Conservation (phyloP, 2,329 filamentous ascomycete species). For the Alternaria brassicae region DNA sequence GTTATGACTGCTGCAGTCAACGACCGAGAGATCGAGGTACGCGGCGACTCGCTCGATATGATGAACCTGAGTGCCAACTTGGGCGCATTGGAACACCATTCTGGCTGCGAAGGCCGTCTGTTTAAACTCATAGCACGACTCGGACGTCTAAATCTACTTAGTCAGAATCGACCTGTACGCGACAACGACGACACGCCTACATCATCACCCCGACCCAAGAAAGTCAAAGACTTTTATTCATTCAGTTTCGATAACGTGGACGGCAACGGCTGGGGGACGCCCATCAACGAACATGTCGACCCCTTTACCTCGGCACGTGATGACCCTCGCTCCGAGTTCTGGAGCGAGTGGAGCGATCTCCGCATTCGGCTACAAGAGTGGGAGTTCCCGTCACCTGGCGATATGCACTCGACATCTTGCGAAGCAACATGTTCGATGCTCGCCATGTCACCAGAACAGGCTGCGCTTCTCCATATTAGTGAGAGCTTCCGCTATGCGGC, state of each 20-base stretch:
- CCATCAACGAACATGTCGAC: constrained; percentile 55
- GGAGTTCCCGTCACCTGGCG: constrained; percentile 65
- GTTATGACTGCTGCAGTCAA: constrained; percentile 92
- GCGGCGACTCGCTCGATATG: constrained; percentile 68
- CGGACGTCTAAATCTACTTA: constrained; percentile 82
- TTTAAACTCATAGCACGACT: constrained; percentile 87
- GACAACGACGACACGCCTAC: constrained; percentile 44
- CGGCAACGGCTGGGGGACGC: constrained; percentile 70
- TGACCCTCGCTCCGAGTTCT: constrained; percentile 69
- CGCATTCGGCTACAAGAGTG: constrained; percentile 79
- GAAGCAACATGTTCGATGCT: constrained; percentile 34
- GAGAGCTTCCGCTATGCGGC: constrained; percentile 91
- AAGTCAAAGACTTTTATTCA: constrained; percentile 59
- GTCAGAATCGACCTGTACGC: constrained; percentile 66
- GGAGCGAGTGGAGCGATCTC: constrained; percentile 84
- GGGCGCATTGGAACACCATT: constrained; percentile 81
- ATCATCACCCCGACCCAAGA: constrained; percentile 44
- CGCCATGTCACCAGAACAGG: constrained; percentile 61
- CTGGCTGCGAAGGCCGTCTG: constrained; percentile 83
- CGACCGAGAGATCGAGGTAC: constrained; percentile 84
- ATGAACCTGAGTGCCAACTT: constrained; percentile 70
- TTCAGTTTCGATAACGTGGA: constrained; percentile 67
- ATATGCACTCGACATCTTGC: constrained; percentile 33
- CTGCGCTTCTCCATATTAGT: constrained; percentile 81
- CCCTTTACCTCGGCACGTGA: constrained; percentile 57